Evolutionary conservation across 805 yeast genomes (phyloP).

Genomic region (Wickerhamiella spandovensis): DNA sequence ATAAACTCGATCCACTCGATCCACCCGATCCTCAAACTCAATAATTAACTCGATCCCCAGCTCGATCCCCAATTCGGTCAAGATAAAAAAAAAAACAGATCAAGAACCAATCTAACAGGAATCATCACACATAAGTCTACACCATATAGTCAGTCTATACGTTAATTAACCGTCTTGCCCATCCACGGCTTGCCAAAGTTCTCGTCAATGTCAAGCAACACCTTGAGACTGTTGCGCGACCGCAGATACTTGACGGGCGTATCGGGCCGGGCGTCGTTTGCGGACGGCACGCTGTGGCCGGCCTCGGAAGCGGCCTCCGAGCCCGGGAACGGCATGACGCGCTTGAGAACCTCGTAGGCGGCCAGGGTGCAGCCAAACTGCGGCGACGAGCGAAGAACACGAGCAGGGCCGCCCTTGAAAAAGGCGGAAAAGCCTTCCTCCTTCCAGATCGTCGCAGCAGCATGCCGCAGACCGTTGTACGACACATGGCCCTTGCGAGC

Average conservation of each 20-base stretch:
- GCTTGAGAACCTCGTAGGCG: slow-evolving; percentile 86
- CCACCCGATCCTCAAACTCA: too few species aligned
- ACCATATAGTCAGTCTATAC: too few species aligned
- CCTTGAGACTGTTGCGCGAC: slow-evolving; percentile 30
- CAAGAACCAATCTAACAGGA: too few species aligned
- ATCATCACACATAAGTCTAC: background rate
- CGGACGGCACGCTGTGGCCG: slow-evolving; percentile 30
- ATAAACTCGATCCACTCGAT: too few species aligned
- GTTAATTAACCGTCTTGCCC: background rate
- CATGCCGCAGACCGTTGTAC: slow-evolving; percentile 67
- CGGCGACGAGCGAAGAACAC: slow-evolving; percentile 90
- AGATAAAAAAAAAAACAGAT: too few species aligned
- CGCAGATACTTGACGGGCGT: slow-evolving; percentile 28
- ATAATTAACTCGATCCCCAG: too few species aligned
- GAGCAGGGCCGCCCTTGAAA: slow-evolving; percentile 93
- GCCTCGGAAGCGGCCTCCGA: slow-evolving; percentile 27
- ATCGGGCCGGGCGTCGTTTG: slow-evolving; percentile 15
- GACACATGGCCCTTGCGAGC: slow-evolving; percentile 62
- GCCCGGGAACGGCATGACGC: slow-evolving; percentile 52
- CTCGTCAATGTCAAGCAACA: slow-evolving; percentile 32
- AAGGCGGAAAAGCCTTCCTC: slow-evolving; percentile 82
- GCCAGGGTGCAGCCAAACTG: slow-evolving; percentile 97
- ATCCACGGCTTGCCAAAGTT: slow-evolving; percentile 29
- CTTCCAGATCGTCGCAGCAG: slow-evolving; percentile 53
- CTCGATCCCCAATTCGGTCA: too few species aligned